Conservation (phyloP, 805 yeast species). For the Candida corydali region DNA sequence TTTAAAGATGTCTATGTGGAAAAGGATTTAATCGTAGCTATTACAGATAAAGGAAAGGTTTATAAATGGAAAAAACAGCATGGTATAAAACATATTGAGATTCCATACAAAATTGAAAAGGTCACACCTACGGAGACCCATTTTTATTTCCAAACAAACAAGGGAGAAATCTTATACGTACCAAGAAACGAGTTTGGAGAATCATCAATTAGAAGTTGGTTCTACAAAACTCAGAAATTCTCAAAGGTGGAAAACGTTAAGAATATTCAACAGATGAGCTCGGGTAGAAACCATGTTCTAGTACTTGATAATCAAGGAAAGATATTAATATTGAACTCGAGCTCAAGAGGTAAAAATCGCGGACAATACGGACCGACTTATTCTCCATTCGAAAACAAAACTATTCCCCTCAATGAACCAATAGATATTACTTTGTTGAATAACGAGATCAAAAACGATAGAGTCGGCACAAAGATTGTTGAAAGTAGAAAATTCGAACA, state of each 20-base stretch:
- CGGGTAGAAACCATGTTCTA: slow-evolving; percentile 71
- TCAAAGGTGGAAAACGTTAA: slow-evolving; percentile 7
- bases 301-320: slow-evolving; percentile 55
- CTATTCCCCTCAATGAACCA: slow-evolving; percentile 23
- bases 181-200: slow-evolving; percentile 20
- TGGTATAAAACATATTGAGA: slow-evolving; percentile 17
- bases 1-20: slow-evolving; percentile 55
- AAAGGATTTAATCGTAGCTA: slow-evolving; percentile 48
- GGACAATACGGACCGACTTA: slow-evolving; percentile 87
- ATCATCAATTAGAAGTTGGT: slow-evolving; percentile 17
- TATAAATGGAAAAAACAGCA: slow-evolving; percentile 57
- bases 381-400: slow-evolving; percentile 54
- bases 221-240: slow-evolving; percentile 5
- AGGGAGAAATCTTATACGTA: slow-evolving; percentile 33
- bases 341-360: slow-evolving; percentile 36
- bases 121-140: slow-evolving; percentile 31
- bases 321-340: slow-evolving; percentile 62
- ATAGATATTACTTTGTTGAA: slow-evolving; percentile 56
- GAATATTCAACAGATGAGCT: slow-evolving; percentile 42
- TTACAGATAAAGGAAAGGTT: slow-evolving; percentile 66
- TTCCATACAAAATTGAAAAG: slow-evolving; percentile 25
- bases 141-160: slow-evolving; percentile 38
- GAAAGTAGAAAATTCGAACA: slow-evolving; percentile 45
- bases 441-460: slow-evolving; percentile 29
- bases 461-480: slow-evolving; percentile 18